These are phyloP conservation scores for Boletus barrowsii DNA, from an alignment of 768 basidiomycete species.

Conservation along the genomic window DNA sequence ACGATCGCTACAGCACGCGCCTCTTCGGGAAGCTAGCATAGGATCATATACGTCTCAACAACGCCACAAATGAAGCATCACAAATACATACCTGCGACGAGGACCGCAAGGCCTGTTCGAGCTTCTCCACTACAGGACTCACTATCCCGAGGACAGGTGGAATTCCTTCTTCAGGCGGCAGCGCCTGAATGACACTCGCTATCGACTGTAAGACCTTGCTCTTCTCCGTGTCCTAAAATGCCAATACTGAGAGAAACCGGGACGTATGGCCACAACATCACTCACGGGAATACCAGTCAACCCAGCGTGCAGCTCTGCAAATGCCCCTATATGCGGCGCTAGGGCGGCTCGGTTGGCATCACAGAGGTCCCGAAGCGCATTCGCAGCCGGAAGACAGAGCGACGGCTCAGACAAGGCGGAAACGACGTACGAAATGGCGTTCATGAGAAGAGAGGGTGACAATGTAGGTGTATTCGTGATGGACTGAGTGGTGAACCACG, in stretches of 20 bases:
- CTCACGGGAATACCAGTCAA: conserved; percentile 71
- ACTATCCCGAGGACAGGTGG: conserved; percentile 78
- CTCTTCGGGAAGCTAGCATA: conserved; percentile 64
- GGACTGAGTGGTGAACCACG: conserved; percentile 69
- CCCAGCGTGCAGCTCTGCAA: conserved; percentile 79
- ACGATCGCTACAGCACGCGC: conserved; percentile 62
- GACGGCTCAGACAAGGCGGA: conserved; percentile 63
- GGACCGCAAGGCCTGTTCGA: conserved; percentile 59
- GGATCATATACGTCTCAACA: neutral
- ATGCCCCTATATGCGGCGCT: conserved; percentile 79
- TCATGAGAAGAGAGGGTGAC: conserved; percentile 52
- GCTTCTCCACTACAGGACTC: conserved; percentile 66
- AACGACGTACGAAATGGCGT: conserved; percentile 65
- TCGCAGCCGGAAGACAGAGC: conserved; percentile 71
- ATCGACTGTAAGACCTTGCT: conserved; percentile 90
- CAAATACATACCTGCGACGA: conserved; percentile 45
- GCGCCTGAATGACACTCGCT: conserved; percentile 88
- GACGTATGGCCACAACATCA: neutral
- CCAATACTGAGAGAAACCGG: neutral
- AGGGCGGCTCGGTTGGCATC: conserved; percentile 86
- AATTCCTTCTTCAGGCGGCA: conserved; percentile 76
- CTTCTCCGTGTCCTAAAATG: conserved; percentile 71
- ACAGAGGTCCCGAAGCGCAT: conserved; percentile 80
- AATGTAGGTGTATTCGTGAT: conserved; percentile 25
- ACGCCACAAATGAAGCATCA: neutral